phyloP scores from a whole-genome alignment of 2,329 filamentous ascomycete genomes.

The Penicillium sp. region DNA sequence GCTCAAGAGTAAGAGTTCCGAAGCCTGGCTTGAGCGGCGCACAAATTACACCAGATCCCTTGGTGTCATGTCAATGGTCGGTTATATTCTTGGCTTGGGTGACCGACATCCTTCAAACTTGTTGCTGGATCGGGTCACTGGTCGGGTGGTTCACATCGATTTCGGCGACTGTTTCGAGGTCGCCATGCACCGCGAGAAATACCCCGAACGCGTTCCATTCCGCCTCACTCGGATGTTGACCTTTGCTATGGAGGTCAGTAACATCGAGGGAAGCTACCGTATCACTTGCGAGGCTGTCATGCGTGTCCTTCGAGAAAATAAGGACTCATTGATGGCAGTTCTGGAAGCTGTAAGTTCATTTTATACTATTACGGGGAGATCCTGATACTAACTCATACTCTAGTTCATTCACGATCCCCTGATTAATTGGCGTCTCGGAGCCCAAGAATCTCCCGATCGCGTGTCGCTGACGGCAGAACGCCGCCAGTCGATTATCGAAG shows the following conservation, averaged over 20 bases:
- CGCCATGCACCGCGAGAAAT: slow-evolving; percentile 99
- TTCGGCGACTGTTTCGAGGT: slow-evolving; percentile 99
- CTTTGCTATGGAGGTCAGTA: slow-evolving; percentile 99
- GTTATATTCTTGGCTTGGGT: slow-evolving; percentile 94
- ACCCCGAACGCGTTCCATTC: slow-evolving; percentile 96
- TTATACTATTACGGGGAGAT: not conserved
- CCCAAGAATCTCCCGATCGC: slow-evolving; percentile 60
- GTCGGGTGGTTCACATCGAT: slow-evolving; percentile 98
- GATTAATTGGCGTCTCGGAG: slow-evolving; percentile 86
- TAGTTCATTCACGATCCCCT: slow-evolving; percentile 99
- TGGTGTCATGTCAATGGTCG: slow-evolving; percentile 99
- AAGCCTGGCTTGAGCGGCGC: slow-evolving; percentile 93
- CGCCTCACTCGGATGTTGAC: slow-evolving; percentile 97
- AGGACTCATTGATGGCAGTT: slow-evolving; percentile 97
- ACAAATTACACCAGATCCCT: slow-evolving; percentile 99
- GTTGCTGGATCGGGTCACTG: slow-evolving; percentile 93
- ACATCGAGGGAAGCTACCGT: slow-evolving; percentile 97
- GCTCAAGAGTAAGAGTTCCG: slow-evolving; percentile 98
- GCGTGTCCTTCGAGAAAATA: slow-evolving; percentile 93
- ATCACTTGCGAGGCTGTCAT: slow-evolving; percentile 99
- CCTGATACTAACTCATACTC: slow-evolving; percentile 17
- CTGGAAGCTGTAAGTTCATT: slow-evolving; percentile 79
- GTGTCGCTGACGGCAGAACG: slow-evolving; percentile 62
- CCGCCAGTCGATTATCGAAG: slow-evolving; percentile 58
- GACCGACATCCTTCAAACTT: slow-evolving; percentile 97